Percentiles rank a stretch among this genome's conserved stretches.
Conservation (phyloP, 2,329 filamentous ascomycete genomes). For the Colletotrichum sp. region DNA sequence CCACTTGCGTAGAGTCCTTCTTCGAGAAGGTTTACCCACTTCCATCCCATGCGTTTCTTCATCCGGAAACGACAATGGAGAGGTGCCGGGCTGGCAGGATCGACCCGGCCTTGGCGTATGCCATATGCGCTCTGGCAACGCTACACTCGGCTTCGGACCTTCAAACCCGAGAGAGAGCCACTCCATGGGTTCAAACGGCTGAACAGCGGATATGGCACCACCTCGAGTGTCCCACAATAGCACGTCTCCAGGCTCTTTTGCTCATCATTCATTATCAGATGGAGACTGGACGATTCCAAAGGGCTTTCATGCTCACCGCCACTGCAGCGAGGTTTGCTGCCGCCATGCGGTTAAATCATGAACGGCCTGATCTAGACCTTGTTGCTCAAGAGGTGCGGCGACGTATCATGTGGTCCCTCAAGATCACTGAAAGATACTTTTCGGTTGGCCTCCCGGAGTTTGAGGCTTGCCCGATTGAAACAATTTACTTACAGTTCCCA, state of each 20-base stretch:
- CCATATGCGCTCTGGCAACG: conserved; percentile 36
- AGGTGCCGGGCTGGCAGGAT: conserved; percentile 33
- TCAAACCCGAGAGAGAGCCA: conserved; percentile 22
- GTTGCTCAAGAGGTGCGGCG: conserved; percentile 42
- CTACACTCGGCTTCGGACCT: conserved; percentile 30
- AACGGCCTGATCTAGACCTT: conserved; percentile 35
- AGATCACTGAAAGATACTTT: conserved; percentile 44
- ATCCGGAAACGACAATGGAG: conserved; percentile 35
- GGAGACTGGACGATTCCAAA: conserved; percentile 46
- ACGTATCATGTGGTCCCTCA: conserved; percentile 45
- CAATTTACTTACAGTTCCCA: conserved; percentile 44
- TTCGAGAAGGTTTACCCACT: conserved; percentile 29
- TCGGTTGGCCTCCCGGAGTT: conserved; percentile 46
- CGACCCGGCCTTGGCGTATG: conserved; percentile 33
- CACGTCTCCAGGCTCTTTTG: conserved; percentile 44
- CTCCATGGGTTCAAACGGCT: conserved; percentile 33
- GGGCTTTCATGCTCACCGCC: conserved; percentile 44
- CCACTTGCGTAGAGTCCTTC: conserved; percentile 27
- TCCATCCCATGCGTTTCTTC: conserved; percentile 38
- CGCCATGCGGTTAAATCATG: conserved; percentile 44
- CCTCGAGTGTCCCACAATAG: conserved; percentile 30
- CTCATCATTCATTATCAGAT: conserved; percentile 51
- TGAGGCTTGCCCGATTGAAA: conserved; percentile 42
- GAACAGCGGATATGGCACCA: conserved; percentile 35
- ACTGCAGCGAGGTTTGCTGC: conserved; percentile 39